phyloP scores from a whole-genome alignment of 2,329 filamentous ascomycete genomes.

The Epichloe gansuensis region DNA sequence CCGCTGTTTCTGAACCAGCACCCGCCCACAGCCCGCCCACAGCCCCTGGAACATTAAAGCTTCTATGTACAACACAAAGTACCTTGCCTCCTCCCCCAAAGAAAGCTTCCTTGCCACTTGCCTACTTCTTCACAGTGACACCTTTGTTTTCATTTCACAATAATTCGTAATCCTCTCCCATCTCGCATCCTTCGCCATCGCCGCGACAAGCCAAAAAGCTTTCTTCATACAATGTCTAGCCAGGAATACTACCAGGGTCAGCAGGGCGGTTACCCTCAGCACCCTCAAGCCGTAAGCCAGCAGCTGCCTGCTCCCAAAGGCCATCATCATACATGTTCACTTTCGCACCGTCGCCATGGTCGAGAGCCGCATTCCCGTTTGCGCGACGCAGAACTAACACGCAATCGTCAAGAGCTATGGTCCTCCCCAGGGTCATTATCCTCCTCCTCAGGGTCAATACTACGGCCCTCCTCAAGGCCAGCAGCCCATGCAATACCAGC shows the following conservation, averaged over 20 bases:
- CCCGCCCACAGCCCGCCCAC: too few relatives aligned
- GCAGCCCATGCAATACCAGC: slow-evolving; percentile 33
- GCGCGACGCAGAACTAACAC: background rate
- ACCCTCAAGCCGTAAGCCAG: slow-evolving; percentile 27
- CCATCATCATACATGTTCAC: background rate
- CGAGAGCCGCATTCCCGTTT: background rate
- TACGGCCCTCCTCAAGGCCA: slow-evolving; percentile 22
- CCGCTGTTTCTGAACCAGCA: too few relatives aligned
- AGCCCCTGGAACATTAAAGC: too few relatives aligned
- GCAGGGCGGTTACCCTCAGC: slow-evolving; percentile 25
- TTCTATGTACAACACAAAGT: too few relatives aligned
- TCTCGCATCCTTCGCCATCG: background rate
- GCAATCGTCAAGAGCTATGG: slow-evolving; percentile 15
- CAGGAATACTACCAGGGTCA: slow-evolving; percentile 29
- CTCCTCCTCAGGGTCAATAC: slow-evolving; percentile 21
- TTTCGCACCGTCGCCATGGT: background rate
- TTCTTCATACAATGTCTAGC: slow-evolving; percentile 22
- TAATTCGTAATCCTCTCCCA: background rate
- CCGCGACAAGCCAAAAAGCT: background rate
- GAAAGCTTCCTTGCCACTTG: too few relatives aligned
- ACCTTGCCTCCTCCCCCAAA: too few relatives aligned
- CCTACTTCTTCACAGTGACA: too few relatives aligned
- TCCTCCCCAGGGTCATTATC: slow-evolving; percentile 20
- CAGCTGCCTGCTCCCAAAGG: background rate
- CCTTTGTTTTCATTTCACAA: too few relatives aligned